These are phyloP conservation scores for Trypanosoma boissoni DNA, from an alignment of 208 protist genomes.

Conservation along the genomic window DNA sequence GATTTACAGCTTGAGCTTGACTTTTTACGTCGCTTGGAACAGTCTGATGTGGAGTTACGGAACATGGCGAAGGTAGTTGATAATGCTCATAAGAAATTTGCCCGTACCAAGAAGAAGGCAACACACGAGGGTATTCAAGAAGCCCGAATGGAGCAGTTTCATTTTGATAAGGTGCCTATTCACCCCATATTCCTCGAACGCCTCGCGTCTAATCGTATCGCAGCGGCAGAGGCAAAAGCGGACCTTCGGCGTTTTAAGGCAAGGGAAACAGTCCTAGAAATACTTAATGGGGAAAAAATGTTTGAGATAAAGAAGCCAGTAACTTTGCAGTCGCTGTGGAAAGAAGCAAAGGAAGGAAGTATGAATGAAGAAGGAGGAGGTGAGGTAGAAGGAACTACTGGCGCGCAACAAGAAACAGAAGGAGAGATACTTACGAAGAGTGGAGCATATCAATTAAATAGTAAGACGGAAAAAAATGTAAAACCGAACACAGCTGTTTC, in stretches of 20 bases:
- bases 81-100: constrained; percentile 89
- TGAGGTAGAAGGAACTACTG: background rate
- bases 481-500: no score
- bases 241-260: constrained; percentile 79
- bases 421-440: background rate
- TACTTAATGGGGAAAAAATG: constrained; percentile 75
- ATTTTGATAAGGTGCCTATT: constrained; percentile 70
- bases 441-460: background rate
- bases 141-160: constrained; percentile 71
- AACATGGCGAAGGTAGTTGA: constrained; percentile 79
- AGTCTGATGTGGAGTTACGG: constrained; percentile 70
- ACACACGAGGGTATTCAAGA: constrained; percentile 87
- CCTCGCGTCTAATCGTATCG: constrained; percentile 47
- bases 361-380: constrained; percentile 12
- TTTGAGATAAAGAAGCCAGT: constrained; percentile 60
- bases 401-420: background rate
- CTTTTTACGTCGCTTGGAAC: constrained; percentile 64
- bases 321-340: constrained; percentile 55
- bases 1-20: constrained; percentile 85
- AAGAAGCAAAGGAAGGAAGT: constrained; percentile 13
- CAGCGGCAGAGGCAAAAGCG: constrained; percentile 63
- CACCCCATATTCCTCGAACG: constrained; percentile 82
- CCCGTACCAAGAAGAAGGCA: constrained; percentile 86
- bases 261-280: constrained; percentile 81
- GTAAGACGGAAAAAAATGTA: background rate